Conservation (phyloP, 352 stramenopile species). For the Pythium pectinolyticum region DNA sequence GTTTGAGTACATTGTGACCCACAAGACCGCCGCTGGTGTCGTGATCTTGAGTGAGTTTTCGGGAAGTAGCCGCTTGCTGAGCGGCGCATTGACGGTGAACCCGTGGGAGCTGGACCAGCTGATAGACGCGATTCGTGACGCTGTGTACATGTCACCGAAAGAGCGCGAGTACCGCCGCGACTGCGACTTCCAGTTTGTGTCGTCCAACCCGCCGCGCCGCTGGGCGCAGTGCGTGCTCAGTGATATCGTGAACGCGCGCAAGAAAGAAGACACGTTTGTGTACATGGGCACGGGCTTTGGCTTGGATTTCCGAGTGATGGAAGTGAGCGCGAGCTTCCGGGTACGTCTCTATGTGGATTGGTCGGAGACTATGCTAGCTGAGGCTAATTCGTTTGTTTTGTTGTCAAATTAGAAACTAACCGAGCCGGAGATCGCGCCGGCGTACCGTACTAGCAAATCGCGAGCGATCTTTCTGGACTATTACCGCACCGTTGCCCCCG, state of each 20-base stretch:
- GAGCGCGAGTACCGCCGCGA: conserved; percentile 72
- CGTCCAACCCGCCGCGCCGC: conserved; percentile 58
- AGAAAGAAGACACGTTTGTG: conserved; percentile 77
- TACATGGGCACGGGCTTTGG: conserved; percentile 94
- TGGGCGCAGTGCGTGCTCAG: conserved; percentile 76
- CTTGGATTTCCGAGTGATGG: conserved; percentile 95
- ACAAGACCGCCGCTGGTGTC: conserved; percentile 81
- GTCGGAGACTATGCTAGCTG: not conserved
- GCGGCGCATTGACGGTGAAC: conserved; percentile 95
- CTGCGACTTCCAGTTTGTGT: conserved; percentile 79
- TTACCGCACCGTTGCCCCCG: conserved; percentile 95
- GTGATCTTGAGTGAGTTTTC: conserved; percentile 98
- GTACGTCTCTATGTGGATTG: conserved; percentile 42
- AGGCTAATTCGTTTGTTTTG: no score
- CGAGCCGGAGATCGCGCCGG: conserved; percentile 56
- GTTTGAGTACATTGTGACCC: conserved; percentile 84
- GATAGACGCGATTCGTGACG: conserved; percentile 65
- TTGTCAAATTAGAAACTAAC: conserved; percentile 83
- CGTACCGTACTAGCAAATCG: conserved; percentile 66
- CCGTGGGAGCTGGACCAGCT: conserved; percentile 94
- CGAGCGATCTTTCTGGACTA: conserved; percentile 98
- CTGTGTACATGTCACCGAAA: conserved; percentile 71
- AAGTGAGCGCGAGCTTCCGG: conserved; percentile 92
- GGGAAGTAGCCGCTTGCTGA: conserved; percentile 93
- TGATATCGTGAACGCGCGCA: conserved; percentile 75